phyloP scores from a whole-genome alignment of 129 eudicot genomes.

The Centrapalus pauciflorus region DNA sequence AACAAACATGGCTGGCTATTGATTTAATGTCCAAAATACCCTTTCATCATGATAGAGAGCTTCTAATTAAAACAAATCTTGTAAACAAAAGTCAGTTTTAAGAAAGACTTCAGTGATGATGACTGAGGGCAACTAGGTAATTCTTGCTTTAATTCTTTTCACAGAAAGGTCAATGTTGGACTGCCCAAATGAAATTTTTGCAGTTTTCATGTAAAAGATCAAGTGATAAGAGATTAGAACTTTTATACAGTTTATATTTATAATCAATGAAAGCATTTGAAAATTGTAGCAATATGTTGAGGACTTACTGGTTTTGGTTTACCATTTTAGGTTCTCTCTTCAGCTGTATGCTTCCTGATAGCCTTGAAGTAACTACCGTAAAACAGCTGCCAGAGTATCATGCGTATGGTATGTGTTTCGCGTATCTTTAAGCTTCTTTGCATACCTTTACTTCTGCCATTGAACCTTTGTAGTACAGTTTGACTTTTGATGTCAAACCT shows the following conservation, averaged over 20 bases:
- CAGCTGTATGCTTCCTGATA: constrained; percentile 84
- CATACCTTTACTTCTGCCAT: background rate
- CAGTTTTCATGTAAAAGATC: too few relatives aligned
- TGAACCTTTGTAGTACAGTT: background rate
- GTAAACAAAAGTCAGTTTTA: background rate
- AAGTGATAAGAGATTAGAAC: too few relatives aligned
- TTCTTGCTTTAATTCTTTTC: too few relatives aligned
- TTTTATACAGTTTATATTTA: too few relatives aligned
- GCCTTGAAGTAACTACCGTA: constrained; percentile 69
- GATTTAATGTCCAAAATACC: background rate
- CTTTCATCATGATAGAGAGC: background rate
- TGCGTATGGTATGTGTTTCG: constrained; percentile 40
- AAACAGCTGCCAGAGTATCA: constrained; percentile 70
- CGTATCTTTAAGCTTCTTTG: background rate
- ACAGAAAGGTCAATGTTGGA: too few relatives aligned
- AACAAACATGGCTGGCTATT: too few relatives aligned
- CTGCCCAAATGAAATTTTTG: too few relatives aligned
- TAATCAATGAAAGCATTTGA: background rate
- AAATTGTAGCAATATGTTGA: background rate
- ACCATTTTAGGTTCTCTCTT: constrained; percentile 57
- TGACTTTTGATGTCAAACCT: constrained; percentile 11
- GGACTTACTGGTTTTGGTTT: constrained; percentile 5
- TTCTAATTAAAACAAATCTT: background rate
- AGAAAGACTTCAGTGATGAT: background rate
- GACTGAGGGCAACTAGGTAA: background rate